Evolutionary conservation across 305 asterid genomes (phyloP).

Genomic region (Plantago lanceolata): DNA sequence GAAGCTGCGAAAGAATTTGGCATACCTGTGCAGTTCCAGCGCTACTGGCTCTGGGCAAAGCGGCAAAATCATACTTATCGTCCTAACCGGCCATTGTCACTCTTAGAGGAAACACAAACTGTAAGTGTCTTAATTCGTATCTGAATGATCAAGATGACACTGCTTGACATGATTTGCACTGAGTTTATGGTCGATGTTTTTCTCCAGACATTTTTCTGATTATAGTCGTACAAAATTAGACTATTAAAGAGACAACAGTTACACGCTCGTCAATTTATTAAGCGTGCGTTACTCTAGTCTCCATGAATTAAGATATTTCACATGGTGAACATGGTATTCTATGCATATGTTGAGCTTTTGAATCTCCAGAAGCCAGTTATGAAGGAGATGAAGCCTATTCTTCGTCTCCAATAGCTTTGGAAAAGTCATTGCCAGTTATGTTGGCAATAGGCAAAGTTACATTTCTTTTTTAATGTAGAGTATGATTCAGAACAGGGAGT

Average conservation of each 20-base stretch:
- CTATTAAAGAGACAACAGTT: neutral
- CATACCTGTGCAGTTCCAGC: conserved; percentile 69
- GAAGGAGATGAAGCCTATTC: neutral
- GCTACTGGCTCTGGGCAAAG: conserved; percentile 84
- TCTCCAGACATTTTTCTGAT: neutral
- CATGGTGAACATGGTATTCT: neutral
- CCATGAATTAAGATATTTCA: no score
- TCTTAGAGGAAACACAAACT: conserved; percentile 67
- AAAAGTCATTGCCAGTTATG: neutral
- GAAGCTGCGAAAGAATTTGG: conserved; percentile 72
- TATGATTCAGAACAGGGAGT: neutral
- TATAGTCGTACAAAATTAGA: no score
- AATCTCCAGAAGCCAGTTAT: neutral
- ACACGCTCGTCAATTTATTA: no score
- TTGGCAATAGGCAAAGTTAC: neutral
- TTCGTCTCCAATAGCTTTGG: neutral
- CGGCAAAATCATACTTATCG: conserved; percentile 80
- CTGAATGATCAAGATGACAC: neutral
- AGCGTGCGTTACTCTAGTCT: neutral
- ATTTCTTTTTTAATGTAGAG: neutral
- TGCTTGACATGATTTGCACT: neutral
- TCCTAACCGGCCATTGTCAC: conserved; percentile 68
- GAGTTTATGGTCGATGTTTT: neutral
- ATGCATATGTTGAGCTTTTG: neutral
- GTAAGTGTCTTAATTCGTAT: conserved; percentile 30